These are phyloP conservation scores for Talaromyces wortmannii DNA, from an alignment of 495 filamentous ascomycete genomes.

Conservation along the genomic window DNA sequence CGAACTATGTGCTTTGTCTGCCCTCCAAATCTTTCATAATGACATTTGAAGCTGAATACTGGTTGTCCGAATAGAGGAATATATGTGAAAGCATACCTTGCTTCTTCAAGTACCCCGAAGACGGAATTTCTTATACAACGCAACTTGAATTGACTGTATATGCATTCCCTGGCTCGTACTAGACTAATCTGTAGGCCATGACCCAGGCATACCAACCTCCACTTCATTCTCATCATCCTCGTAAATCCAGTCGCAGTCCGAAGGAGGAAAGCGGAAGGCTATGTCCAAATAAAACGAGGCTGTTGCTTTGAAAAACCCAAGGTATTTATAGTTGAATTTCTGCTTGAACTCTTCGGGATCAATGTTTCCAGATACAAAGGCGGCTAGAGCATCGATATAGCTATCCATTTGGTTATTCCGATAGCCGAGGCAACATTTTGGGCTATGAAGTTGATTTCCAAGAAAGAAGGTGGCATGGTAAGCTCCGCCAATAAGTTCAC, in stretches of 20 bases:
- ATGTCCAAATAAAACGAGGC: neutral
- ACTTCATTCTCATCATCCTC: neutral
- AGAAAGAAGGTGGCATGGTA: neutral
- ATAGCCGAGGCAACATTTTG: neutral
- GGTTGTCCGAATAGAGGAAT: too few relatives aligned
- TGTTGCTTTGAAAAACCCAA: neutral
- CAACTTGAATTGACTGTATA: too few relatives aligned
- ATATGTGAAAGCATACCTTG: too few relatives aligned
- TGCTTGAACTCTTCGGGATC: neutral
- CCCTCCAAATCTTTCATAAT: too few relatives aligned
- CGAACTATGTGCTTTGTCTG: too few relatives aligned
- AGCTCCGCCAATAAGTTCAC: neutral
- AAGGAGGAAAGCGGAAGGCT: neutral
- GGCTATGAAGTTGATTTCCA: neutral
- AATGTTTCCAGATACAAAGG: neutral
- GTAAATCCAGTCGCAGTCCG: neutral
- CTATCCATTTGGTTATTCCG: neutral
- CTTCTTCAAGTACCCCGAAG: too few relatives aligned
- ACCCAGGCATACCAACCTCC: neutral
- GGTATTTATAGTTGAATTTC: neutral
- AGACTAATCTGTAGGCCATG: neutral
- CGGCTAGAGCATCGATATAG: neutral
- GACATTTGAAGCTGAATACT: too few relatives aligned
- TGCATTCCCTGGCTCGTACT: too few relatives aligned
- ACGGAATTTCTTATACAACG: too few relatives aligned